A percentile compares a stretch with the other conserved stretches of the same genome.
Evolutionary conservation across 352 stramenopile species (phyloP).

Genomic region (Thalassiosira livingstoniorum): DNA sequence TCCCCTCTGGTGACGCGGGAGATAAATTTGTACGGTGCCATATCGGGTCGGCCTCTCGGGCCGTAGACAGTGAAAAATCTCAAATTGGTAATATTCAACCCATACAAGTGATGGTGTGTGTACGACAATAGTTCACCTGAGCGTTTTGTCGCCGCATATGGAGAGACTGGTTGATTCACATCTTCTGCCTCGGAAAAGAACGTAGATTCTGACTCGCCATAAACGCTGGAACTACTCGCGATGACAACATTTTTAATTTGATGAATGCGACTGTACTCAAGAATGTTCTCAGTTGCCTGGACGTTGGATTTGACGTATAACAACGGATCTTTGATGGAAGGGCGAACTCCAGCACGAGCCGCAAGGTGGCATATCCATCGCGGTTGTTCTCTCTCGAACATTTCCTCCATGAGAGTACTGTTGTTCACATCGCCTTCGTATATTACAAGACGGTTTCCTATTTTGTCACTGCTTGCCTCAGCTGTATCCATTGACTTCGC

Average conservation of each 20-base stretch:
- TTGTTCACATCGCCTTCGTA: conserved; percentile 94
- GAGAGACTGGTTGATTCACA: conserved; percentile 92
- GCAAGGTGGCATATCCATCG: conserved; percentile 94
- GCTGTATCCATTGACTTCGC: not conserved
- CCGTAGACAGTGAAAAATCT: conserved; percentile 99
- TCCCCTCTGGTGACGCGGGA: conserved; percentile 91
- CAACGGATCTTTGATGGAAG: conserved; percentile 96
- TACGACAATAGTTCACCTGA: conserved; percentile 95
- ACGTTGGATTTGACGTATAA: conserved; percentile 98
- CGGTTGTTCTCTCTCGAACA: conserved; percentile 89
- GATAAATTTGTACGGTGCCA: conserved; percentile 99
- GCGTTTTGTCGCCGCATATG: conserved; percentile 98
- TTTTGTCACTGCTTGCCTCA: conserved; percentile 45
- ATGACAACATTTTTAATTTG: conserved; percentile 95
- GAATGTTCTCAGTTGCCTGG: conserved; percentile 91
- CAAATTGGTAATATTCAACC: conserved; percentile 92
- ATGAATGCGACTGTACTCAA: conserved; percentile 91
- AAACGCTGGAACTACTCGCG: conserved; percentile 94
- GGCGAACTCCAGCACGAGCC: conserved; percentile 94
- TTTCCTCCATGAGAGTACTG: conserved; percentile 87
- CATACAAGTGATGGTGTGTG: conserved; percentile 97
- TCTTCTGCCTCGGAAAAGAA: conserved; percentile 89
- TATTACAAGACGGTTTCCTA: conserved; percentile 65
- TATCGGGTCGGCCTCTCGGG: conserved; percentile 93
- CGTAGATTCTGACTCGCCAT: conserved; percentile 92